phyloP scores from a whole-genome alignment of 176 grass and related monocot genomes.

The Dendrocalamus sinicus region DNA sequence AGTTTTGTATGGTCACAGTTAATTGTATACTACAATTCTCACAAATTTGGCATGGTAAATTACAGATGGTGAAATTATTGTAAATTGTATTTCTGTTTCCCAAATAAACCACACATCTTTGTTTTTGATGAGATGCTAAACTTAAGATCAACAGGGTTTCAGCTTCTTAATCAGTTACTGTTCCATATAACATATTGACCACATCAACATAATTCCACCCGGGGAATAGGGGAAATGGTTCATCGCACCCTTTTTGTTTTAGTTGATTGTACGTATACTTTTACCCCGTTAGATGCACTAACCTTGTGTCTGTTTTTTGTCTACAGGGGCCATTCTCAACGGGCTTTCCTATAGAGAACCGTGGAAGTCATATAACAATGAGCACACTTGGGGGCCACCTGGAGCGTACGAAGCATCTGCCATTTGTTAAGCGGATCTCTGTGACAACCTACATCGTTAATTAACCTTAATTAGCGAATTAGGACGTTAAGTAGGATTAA shows the following conservation, averaged over 20 bases:
- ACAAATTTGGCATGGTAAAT: background rate
- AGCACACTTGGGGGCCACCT: constrained; percentile 64
- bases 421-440: constrained; percentile 81
- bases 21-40: background rate
- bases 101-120: background rate
- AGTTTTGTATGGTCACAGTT: background rate
- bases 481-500: no score
- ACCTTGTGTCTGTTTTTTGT: background rate
- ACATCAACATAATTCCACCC: background rate
- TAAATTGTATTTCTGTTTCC: background rate
- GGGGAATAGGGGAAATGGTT: background rate
- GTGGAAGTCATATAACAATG: constrained; percentile 45
- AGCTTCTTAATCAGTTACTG: background rate
- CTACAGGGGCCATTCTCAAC: constrained; percentile 65
- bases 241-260: background rate
- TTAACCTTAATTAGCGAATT: no score
- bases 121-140: background rate
- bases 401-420: constrained; percentile 65
- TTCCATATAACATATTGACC: constrained; percentile 21
- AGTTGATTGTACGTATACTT: background rate
- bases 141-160: background rate
- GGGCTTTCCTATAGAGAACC: constrained; percentile 79
- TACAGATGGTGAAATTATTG: background rate
- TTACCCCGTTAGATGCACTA: background rate
- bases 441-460: no score